phyloP scores from a whole-genome alignment of 257 asterid genomes.

The Craterostigma plantagineum region DNA sequence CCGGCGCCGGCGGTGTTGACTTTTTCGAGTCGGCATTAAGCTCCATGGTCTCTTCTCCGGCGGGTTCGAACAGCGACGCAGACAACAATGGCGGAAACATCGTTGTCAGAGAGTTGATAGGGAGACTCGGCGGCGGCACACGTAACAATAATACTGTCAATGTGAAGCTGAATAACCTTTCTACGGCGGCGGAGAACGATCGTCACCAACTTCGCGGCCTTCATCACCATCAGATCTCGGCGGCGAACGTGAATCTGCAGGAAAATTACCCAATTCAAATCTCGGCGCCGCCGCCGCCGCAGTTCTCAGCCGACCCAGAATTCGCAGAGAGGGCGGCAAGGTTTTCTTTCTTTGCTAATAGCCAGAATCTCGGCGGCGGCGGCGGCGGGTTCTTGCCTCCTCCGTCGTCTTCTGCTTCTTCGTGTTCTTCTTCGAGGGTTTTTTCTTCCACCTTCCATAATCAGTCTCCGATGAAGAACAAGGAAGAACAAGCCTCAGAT shows the following conservation, averaged over 20 bases:
- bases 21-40: constrained; percentile 76
- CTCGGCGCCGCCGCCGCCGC: constrained; percentile 23
- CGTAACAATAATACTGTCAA: no score
- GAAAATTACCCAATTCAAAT: constrained; percentile 7
- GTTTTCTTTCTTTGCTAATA: constrained; percentile 44
- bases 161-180: no score
- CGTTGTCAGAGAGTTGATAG: constrained; percentile 56
- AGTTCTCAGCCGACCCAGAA: constrained; percentile 49
- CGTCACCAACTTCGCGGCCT: no score
- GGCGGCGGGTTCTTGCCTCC: not conserved
- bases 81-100: constrained; percentile 13
- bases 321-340: constrained; percentile 63
- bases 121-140: constrained; percentile 56
- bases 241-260: constrained; percentile 17
- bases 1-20: constrained; percentile 12
- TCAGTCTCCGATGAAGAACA: no score
- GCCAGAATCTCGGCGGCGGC: constrained; percentile 7
- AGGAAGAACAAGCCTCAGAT: no score
- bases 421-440: no score
- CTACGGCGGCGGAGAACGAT: constrained; percentile 2
- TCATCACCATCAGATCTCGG: constrained; percentile 28
- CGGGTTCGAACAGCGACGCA: constrained; percentile 17
- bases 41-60: constrained; percentile 88
- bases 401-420: no score
- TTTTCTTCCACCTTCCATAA: no score